Percentiles rank a stretch among this genome's conserved stretches.
phyloP scores from a whole-genome alignment of 2,329 filamentous ascomycete genomes.

The Sordariomycetes sp. region DNA sequence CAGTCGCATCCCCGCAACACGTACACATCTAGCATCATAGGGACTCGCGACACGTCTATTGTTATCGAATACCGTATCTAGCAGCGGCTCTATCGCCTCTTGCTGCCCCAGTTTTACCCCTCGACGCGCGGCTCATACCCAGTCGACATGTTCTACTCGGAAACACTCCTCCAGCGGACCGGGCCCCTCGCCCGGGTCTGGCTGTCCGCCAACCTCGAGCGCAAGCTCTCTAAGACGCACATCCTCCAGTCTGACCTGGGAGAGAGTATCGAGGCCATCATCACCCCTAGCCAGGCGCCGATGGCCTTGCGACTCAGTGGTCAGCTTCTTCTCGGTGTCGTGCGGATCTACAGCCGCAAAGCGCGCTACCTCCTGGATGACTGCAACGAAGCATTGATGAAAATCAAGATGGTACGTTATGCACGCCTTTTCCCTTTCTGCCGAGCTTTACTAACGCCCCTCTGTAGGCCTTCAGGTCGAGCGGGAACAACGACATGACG shows the following conservation, averaged over 20 bases:
- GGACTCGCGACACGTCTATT: not conserved
- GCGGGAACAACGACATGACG: conserved; percentile 91
- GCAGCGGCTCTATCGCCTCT: conserved; percentile 4
- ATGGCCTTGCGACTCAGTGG: conserved; percentile 90
- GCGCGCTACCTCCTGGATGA: conserved; percentile 93
- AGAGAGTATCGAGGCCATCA: conserved; percentile 89
- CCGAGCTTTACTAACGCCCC: conserved; percentile 13
- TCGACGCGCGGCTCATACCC: not conserved
- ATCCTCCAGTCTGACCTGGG: conserved; percentile 91
- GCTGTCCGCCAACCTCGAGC: conserved; percentile 95
- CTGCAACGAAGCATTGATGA: conserved; percentile 92
- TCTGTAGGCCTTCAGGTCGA: conserved; percentile 75
- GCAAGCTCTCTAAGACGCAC: conserved; percentile 94
- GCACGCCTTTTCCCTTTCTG: not conserved
- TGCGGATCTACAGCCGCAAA: conserved; percentile 95
- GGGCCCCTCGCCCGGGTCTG: conserved; percentile 95
- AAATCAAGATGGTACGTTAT: conserved; percentile 83
- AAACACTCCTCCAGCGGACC: conserved; percentile 89
- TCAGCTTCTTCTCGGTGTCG: conserved; percentile 87
- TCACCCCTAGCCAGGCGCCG: conserved; percentile 81
- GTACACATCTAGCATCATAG: not conserved
- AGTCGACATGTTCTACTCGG: conserved; percentile 85
- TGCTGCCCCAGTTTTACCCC: not conserved
- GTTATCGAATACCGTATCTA: not conserved
- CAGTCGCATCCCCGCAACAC: not conserved